Percentiles rank a stretch among this genome's conserved stretches.
Evolutionary conservation across 768 basidiomycete genomes (phyloP).

Genomic region (Cytidiella melzeri): DNA sequence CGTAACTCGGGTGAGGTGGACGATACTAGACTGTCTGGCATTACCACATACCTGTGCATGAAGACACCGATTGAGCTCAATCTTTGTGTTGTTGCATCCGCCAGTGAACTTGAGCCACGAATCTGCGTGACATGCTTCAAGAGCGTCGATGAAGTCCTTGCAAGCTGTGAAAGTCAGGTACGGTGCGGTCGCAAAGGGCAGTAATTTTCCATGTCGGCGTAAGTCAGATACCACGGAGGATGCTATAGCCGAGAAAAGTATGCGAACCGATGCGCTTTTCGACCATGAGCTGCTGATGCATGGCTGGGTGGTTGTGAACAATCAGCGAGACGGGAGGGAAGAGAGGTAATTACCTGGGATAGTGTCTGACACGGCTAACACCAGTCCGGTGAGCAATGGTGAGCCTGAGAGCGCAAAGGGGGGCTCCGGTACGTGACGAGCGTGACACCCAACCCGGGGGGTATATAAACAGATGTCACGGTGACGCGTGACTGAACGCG

Average conservation of each 20-base stretch:
- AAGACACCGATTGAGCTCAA: constrained; percentile 63
- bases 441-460: not conserved
- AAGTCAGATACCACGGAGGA: constrained; percentile 3
- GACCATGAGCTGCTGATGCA: constrained; percentile 23
- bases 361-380: no score
- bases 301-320: constrained; percentile 6
- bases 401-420: not conserved
- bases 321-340: no score
- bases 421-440: not conserved
- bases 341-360: no score
- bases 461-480: not conserved
- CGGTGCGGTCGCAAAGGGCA: not conserved
- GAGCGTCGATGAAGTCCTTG: constrained; percentile 71
- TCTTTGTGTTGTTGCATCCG: constrained; percentile 63
- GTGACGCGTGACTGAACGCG: constrained; percentile 4
- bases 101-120: constrained; percentile 63
- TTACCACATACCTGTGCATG: constrained; percentile 52
- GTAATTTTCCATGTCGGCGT: constrained; percentile 8
- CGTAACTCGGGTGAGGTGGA: not conserved
- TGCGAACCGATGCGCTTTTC: constrained; percentile 19
- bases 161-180: constrained; percentile 42
- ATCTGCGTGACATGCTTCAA: constrained; percentile 61
- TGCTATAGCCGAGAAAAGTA: not conserved
- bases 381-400: not conserved
- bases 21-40: not conserved